phyloP scores from a whole-genome alignment of 768 basidiomycete genomes.

The Dentipellis sp. region DNA sequence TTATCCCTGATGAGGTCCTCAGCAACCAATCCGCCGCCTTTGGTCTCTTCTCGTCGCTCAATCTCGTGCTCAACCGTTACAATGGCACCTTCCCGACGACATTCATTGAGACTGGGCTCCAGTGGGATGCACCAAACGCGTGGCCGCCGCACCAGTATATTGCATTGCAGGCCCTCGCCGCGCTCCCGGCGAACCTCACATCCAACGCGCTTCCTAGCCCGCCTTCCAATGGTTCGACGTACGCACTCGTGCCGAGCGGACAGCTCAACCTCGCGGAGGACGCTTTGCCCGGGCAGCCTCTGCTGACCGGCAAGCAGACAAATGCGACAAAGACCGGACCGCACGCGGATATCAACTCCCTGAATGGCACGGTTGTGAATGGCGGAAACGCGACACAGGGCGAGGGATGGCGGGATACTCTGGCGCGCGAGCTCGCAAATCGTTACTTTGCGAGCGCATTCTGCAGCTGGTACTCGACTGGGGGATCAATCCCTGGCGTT shows the following conservation, averaged over 20 bases:
- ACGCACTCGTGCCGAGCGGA: conserved; percentile 61
- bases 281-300: conserved; percentile 60
- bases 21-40: conserved; percentile 51
- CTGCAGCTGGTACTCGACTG: conserved; percentile 90
- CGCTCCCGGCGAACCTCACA: conserved; percentile 67
- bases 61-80: conserved; percentile 75
- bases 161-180: conserved; percentile 62
- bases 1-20: conserved; percentile 66
- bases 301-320: conserved; percentile 23
- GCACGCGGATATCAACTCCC: conserved; percentile 49
- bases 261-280: conserved; percentile 73
- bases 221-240: conserved; percentile 43
- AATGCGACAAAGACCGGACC: conserved; percentile 47
- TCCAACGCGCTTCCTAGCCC: conserved; percentile 44
- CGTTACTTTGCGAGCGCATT: conserved; percentile 75
- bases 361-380: conserved; percentile 49
- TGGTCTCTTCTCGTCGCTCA: conserved; percentile 61
- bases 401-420: conserved; percentile 57
- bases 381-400: conserved; percentile 52
- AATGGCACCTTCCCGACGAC: conserved; percentile 83
- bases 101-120: conserved; percentile 67
- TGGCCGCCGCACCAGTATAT: conserved; percentile 90
- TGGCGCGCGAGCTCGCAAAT: conserved; percentile 73
- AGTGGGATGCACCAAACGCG: conserved; percentile 87
- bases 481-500: conserved; percentile 68